These are phyloP conservation scores for Podila epigama DNA, from an alignment of 192 early-diverging fungal genomes.

Conservation along the genomic window DNA sequence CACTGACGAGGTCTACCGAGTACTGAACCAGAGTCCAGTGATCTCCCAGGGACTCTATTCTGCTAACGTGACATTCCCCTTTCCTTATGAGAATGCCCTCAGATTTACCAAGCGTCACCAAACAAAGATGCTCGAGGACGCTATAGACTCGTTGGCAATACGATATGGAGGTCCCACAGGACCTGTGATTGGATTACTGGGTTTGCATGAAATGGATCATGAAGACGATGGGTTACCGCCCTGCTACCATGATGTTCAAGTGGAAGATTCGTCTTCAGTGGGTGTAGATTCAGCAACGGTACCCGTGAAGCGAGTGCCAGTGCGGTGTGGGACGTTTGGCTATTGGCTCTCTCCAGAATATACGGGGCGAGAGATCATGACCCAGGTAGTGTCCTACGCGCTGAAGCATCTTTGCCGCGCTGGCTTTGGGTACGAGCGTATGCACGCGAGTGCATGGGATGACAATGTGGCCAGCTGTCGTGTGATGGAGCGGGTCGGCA, in stretches of 20 bases:
- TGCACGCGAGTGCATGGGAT: conserved; percentile 2
- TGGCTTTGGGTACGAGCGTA: conserved; percentile 1
- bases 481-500: conserved; percentile 5
- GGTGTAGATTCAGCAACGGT: too few relatives aligned
- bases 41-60: not conserved
- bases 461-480: conserved; percentile 1
- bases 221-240: not conserved
- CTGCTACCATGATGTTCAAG: not conserved
- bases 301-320: not conserved
- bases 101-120: not conserved
- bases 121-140: not conserved
- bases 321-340: not conserved
- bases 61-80: conserved; percentile 1
- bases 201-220: conserved; percentile 14
- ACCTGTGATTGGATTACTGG: conserved; percentile 22
- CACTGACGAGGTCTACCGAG: not conserved
- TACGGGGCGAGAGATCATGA: not conserved
- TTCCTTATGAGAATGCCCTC: not conserved
- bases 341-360: conserved; percentile 14
- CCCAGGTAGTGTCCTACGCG: not conserved
- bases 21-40: not conserved
- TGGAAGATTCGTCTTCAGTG: not conserved
- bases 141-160: conserved; percentile 17
- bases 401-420: not conserved
- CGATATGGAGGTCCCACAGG: not conserved